Conservation (phyloP, 1,284 basidiomycete species). For the Schizophyllum commune region DNA sequence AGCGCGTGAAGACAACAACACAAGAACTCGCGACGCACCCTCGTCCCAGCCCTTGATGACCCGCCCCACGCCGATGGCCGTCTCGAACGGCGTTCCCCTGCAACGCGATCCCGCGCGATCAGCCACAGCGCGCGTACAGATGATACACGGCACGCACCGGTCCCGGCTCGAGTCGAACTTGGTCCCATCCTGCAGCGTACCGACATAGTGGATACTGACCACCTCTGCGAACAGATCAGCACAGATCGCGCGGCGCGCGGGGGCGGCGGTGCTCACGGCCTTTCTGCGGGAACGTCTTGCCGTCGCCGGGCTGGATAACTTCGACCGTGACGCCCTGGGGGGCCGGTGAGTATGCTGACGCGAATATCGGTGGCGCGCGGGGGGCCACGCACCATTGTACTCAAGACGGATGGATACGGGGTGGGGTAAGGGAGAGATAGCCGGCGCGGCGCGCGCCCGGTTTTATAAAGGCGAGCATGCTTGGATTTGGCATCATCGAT, state of each 20-base stretch:
- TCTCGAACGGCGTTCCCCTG: constrained; percentile 59
- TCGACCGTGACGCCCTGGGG: constrained; percentile 41
- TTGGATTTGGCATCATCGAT: neutral
- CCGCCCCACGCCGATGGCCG: constrained; percentile 71
- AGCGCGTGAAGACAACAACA: constrained; percentile 2
- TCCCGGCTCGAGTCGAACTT: constrained; percentile 70
- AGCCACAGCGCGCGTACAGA: neutral
- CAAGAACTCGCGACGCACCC: constrained; percentile 38
- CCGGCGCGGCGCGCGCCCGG: too few relatives aligned
- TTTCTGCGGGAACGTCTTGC: constrained; percentile 37
- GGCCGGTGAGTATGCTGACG: constrained; percentile 10
- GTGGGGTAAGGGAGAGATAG: neutral
- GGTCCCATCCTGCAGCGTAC: constrained; percentile 51
- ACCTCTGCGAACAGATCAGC: constrained; percentile 27
- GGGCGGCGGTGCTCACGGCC: constrained; percentile 30
- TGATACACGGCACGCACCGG: constrained; percentile 34
- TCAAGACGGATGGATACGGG: neutral
- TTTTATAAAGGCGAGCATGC: neutral
- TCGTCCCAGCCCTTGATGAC: constrained; percentile 92
- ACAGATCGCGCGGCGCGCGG: neutral
- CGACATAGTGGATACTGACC: constrained; percentile 68
- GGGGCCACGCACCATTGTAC: neutral
- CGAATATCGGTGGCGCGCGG: too few relatives aligned
- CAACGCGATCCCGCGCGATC: neutral
- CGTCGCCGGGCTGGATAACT: constrained; percentile 34